These are phyloP conservation scores for Backusella sp. DNA, from an alignment of 192 early-diverging fungal genomes.

Conservation along the genomic window DNA sequence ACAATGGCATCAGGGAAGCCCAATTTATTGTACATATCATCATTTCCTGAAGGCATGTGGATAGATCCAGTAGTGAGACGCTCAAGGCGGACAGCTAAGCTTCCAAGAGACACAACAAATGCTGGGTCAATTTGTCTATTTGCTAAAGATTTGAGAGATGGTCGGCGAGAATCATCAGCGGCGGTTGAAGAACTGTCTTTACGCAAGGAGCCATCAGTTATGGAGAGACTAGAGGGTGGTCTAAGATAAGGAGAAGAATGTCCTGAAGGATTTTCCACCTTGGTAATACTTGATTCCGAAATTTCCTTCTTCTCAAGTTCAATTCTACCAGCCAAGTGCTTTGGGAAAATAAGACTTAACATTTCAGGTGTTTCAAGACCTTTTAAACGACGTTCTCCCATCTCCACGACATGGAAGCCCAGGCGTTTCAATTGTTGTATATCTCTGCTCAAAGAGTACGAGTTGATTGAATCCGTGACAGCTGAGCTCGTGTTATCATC, in stretches of 20 bases:
- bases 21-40: neutral
- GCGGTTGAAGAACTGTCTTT: neutral
- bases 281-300: neutral
- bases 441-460: conserved; percentile 23
- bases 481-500: conserved; percentile 7
- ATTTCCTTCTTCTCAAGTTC: conserved; percentile 42
- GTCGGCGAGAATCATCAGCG: neutral
- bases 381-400: conserved; percentile 85
- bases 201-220: neutral
- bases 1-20: neutral
- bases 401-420: conserved; percentile 65
- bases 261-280: neutral
- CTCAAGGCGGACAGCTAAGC: conserved; percentile 61
- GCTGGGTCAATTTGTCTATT: conserved; percentile 43
- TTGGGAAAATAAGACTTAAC: conserved; percentile 68
- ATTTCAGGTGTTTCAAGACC: conserved; percentile 88
- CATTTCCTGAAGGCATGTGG: neutral
- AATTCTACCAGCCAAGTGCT: conserved; percentile 42
- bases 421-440: conserved; percentile 57
- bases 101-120: conserved; percentile 44
- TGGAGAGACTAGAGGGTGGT: conserved; percentile 7
- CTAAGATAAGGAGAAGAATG: neutral
- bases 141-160: neutral
- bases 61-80: conserved; percentile 44
- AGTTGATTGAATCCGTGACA: conserved; percentile 7